Base-by-base conservation (phyloP, 2,329 filamentous ascomycete species). In the Scedosporium boydii region DNA sequence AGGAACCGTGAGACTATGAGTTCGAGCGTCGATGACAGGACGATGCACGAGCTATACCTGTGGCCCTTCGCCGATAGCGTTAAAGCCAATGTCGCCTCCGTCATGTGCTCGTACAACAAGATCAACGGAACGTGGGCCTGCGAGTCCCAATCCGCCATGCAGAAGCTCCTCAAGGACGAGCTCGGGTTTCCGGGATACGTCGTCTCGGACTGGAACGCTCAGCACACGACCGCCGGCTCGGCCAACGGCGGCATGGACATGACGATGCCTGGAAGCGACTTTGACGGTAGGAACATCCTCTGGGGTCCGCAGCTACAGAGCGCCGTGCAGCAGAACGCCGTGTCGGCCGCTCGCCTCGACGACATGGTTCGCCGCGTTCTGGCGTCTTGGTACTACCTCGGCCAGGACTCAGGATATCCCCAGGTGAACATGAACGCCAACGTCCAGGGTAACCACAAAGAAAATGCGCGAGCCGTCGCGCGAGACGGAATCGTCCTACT, bases 81-180 rank as follows among this genome's bases (percentile, higher is more conserved):
- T 27, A 80, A 80, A 66, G 82, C 87, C 26, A 86, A 87, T 53
- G 85, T 87, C 2, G 85, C 83, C 1, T 80, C 82, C 2, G 74
- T 88, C 55, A 90, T 91, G 88, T 91, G 88, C 74, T 86, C 84
- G 18, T 90, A 90, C 74, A 87, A 89, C 70, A 86, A 86, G 70
- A 75, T 90, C 70, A 89, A 90, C 72, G 84, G 85, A 65, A 86
- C 82, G 14, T 89, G 86, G 73, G 80, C 80, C 4, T 91, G 88
- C 71, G 82, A 87, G 69, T 89, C 87, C 72, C 80, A 82, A 64
- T 76, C 82, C 58, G 73, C 78, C 3, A 70, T 89, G 61, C 87
- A 87, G 69, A 80, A 80, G 58, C 70, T 91, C 3, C 75, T 91
- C 16, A 90, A 91, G 74, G 74, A 79, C 14, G 86, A 91, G 71